Percentiles rank a stretch among this genome's conserved stretches.
Evolutionary conservation across 163 green algal genomes (phyloP).

Genomic region (Prototheca cutis): DNA sequence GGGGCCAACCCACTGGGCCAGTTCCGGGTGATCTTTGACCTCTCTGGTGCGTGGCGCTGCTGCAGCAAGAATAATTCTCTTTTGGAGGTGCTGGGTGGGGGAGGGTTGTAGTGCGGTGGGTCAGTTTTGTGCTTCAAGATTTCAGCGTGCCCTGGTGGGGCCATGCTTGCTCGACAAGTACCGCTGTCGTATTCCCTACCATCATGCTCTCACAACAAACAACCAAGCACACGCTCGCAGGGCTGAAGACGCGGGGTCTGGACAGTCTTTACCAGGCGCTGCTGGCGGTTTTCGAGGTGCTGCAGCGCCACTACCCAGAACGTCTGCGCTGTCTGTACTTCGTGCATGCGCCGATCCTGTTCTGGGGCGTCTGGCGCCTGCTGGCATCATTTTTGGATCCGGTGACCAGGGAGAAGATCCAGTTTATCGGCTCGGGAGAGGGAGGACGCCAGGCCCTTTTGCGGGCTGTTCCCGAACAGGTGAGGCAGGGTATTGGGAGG

Average conservation of each 20-base stretch:
- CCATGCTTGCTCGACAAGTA: neutral
- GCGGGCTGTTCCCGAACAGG: neutral
- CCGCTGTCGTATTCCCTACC: neutral
- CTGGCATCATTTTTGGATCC: slow-evolving; percentile 34
- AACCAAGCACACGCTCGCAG: slow-evolving; percentile 10
- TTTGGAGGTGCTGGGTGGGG: neutral
- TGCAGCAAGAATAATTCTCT: too few relatives aligned
- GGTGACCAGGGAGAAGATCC: slow-evolving; percentile 33
- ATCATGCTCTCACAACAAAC: neutral
- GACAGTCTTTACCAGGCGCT: slow-evolving; percentile 24
- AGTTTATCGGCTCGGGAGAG: slow-evolving; percentile 18
- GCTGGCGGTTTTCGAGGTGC: slow-evolving; percentile 40
- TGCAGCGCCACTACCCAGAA: slow-evolving; percentile 49
- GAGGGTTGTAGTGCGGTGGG: too few relatives aligned
- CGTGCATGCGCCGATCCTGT: slow-evolving; percentile 35
- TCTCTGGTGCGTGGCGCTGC: slow-evolving; percentile 15
- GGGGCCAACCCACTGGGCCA: slow-evolving; percentile 18
- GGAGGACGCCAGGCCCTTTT: slow-evolving; percentile 6
- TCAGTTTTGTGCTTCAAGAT: too few relatives aligned
- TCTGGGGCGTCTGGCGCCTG: slow-evolving; percentile 39
- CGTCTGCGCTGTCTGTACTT: slow-evolving; percentile 32
- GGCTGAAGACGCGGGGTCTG: slow-evolving; percentile 36
- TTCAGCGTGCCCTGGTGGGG: too few relatives aligned
- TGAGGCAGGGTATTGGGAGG: too few relatives aligned
- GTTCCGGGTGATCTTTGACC: slow-evolving; percentile 33